Base-by-base conservation (phyloP, 2,329 filamentous ascomycete species). In the Thermochaetoides dissita region DNA sequence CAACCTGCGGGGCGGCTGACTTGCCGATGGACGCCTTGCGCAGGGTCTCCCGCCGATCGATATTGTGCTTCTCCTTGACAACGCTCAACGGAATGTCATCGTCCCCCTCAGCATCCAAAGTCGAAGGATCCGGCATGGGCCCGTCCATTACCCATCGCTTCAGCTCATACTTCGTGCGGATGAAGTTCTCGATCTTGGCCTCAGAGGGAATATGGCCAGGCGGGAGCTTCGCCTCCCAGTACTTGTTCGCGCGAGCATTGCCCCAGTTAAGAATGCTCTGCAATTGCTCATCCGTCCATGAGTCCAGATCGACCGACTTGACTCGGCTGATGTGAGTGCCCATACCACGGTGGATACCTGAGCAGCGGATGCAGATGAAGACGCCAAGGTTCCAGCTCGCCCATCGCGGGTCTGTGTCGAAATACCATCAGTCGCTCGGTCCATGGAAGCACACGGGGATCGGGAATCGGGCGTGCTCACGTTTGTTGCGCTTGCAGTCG, bases 131-230 rank as follows among this genome's bases (percentile, higher is more conserved):
- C 6, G 93, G 93, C 58, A 93, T 89, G 6, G 79, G 79, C 1
- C 91, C 91, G 47, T 98, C 91, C 88, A 96, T 96, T n/a, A 87
- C 83, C 91, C 91, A 98, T 66, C 93, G 75, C 74, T 94, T 96
- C 41, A 91, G 83, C 62, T 98, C 91, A 63, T 98, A 98, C 64
- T 98, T 98, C 43, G 93, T 98, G 52, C 91, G 80, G 55, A 98
- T 96, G 58, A 98, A 98, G 69, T 96, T 98, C 72, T 98, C 91
- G 54, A 98, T 96, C 72, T 98, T 98, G 52, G 84, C 76, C 67
- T 98, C 93, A 17, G 89, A 94, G 1, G 91, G 91, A 37, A 89
- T 78, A 63, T 98, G 91, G 46, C 88, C 88, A 10, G 81, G 67
- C 2, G 89, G 87, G 56, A 98, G 67, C 66, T 96, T 98, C 48